Evolutionary conservation across 2,329 filamentous ascomycete genomes (phyloP).

Genomic region (Bretziella fagacearum): DNA sequence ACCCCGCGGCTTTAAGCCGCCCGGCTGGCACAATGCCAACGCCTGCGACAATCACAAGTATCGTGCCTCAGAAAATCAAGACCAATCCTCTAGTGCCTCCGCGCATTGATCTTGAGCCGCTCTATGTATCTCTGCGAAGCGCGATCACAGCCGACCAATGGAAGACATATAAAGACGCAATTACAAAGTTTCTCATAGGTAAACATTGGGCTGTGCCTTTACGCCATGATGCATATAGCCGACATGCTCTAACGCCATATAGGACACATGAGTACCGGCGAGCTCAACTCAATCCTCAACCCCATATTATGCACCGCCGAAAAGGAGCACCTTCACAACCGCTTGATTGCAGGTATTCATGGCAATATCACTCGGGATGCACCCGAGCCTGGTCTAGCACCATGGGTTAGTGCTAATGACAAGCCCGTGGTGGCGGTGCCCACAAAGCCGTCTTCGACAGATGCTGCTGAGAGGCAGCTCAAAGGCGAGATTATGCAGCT

Average conservation of each 20-base stretch:
- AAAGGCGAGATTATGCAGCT: conserved; percentile 57
- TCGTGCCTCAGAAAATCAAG: conserved; percentile 32
- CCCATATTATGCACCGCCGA: conserved; percentile 41
- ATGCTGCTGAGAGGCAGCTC: conserved; percentile 46
- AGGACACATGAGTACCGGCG: conserved; percentile 13
- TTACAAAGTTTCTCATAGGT: conserved; percentile 48
- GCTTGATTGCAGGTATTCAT: conserved; percentile 48
- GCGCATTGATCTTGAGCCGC: conserved; percentile 49
- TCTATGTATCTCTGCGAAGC: conserved; percentile 44
- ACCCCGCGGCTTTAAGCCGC: conserved; percentile 51
- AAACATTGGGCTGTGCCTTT: conserved; percentile 10
- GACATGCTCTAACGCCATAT: background rate
- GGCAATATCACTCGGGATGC: conserved; percentile 53
- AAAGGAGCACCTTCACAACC: conserved; percentile 48
- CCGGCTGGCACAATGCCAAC: conserved; percentile 36
- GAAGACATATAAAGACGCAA: conserved; percentile 45
- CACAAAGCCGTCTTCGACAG: conserved; percentile 45
- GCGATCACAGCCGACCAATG: conserved; percentile 45
- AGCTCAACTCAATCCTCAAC: conserved; percentile 50
- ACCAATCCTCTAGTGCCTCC: conserved; percentile 45
- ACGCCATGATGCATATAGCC: background rate
- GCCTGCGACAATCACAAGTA: conserved; percentile 27
- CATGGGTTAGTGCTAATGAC: conserved; percentile 56
- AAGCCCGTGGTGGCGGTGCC: conserved; percentile 41
- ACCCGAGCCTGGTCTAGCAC: conserved; percentile 49